Conservation (phyloP, 169 alveolate species). For the Perkinsus marinus region DNA sequence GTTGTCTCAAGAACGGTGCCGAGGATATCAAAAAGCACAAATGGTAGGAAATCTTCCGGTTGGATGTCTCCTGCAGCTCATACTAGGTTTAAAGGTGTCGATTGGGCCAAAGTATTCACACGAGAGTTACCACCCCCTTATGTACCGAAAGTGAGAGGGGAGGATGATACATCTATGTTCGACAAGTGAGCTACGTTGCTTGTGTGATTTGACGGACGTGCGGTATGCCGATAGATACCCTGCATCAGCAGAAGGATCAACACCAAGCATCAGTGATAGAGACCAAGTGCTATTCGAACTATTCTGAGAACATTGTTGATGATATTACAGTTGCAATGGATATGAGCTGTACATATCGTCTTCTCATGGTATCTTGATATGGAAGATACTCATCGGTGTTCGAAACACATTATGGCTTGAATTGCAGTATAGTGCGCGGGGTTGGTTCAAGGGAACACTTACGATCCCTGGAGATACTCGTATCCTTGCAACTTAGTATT, state of each 20-base stretch:
- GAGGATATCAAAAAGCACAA: conserved; percentile 56
- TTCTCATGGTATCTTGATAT: too few species aligned
- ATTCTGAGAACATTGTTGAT: not conserved
- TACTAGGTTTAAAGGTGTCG: conserved; percentile 44
- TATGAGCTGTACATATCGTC: too few species aligned
- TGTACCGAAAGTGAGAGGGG: conserved; percentile 46
- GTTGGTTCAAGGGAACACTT: too few species aligned
- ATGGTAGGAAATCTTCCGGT: conserved; percentile 19
- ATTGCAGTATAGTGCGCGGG: too few species aligned
- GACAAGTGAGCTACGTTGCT: conserved; percentile 16
- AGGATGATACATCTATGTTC: conserved; percentile 51
- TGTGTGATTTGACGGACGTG: not conserved
- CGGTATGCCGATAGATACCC: conserved; percentile 1
- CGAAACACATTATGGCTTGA: too few species aligned
- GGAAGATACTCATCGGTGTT: too few species aligned
- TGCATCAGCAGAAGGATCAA: not conserved
- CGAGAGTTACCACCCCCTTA: conserved; percentile 56
- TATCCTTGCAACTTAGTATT: too few species aligned
- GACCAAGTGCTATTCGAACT: not conserved
- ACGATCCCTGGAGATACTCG: too few species aligned
- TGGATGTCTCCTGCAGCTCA: too few species aligned
- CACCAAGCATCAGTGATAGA: not conserved
- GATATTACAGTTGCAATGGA: not conserved
- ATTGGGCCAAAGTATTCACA: conserved; percentile 47
- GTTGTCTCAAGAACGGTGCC: conserved; percentile 80